phyloP scores from a whole-genome alignment of 2,329 filamentous ascomycete species.

The Fusarium sp. region DNA sequence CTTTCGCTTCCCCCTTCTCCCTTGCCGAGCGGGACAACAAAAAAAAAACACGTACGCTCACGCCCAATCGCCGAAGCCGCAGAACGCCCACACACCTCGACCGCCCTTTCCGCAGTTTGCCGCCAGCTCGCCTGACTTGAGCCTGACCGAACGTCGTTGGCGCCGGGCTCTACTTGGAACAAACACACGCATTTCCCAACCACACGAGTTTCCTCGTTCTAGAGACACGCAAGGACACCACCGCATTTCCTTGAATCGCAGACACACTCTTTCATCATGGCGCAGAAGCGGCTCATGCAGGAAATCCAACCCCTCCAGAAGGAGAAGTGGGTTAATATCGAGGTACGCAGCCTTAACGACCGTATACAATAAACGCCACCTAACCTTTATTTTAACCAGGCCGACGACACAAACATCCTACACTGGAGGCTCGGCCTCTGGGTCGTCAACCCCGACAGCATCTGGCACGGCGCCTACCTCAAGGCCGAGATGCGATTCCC shows the following conservation, averaged over 20 bases:
- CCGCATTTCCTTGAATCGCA: not conserved
- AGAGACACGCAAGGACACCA: not conserved
- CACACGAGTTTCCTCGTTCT: not conserved
- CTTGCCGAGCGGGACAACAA: not conserved
- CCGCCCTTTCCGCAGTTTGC: slow-evolving; percentile 44
- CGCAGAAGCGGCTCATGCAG: slow-evolving; percentile 84
- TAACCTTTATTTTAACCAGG: slow-evolving; percentile 55
- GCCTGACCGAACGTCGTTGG: slow-evolving; percentile 27
- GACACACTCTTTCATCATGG: slow-evolving; percentile 49
- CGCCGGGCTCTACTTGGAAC: slow-evolving; percentile 11
- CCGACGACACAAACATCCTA: slow-evolving; percentile 85
- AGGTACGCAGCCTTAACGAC: slow-evolving; percentile 64
- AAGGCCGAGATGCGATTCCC: slow-evolving; percentile 90
- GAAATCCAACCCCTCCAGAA: slow-evolving; percentile 85
- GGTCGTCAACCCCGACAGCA: slow-evolving; percentile 90
- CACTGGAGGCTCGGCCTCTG: slow-evolving; percentile 90
- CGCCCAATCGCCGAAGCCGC: slow-evolving; percentile 32
- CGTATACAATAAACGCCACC: not conserved
- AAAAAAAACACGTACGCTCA: slow-evolving; percentile 2
- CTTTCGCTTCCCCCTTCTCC: slow-evolving; percentile 1
- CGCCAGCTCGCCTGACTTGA: slow-evolving; percentile 38
- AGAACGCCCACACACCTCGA: slow-evolving; percentile 36
- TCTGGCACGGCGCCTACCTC: slow-evolving; percentile 94
- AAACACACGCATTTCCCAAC: slow-evolving; percentile 3
- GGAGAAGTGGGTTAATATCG: slow-evolving; percentile 94